Conservation (phyloP, 2,329 filamentous ascomycete species). For the Ambrosiella xylebori region DNA sequence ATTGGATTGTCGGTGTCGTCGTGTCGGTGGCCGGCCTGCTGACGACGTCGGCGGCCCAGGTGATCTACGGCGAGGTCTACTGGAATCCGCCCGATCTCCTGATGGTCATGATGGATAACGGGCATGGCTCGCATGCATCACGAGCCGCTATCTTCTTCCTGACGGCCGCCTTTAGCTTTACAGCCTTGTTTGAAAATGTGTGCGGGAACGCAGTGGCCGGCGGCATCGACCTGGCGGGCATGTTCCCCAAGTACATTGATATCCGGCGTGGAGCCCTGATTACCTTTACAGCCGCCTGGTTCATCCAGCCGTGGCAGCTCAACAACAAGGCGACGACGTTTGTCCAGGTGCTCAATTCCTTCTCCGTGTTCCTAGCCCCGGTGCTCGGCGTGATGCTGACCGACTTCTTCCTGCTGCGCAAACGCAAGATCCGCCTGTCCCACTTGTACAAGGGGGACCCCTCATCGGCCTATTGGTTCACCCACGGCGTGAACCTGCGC, state of each 20-base stretch:
- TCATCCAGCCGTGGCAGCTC: constrained; percentile 19
- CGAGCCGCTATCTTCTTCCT: constrained; percentile 19
- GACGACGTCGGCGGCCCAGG: constrained; percentile 17
- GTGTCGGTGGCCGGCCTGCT: constrained; percentile 17
- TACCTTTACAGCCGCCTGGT: constrained; percentile 16
- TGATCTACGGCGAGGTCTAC: constrained; percentile 14
- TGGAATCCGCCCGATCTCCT: constrained; percentile 14
- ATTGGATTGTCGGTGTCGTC: constrained; percentile 18
- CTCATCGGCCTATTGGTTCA: constrained; percentile 24
- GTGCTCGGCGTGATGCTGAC: constrained; percentile 19
- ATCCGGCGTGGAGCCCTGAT: constrained; percentile 18
- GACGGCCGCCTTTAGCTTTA: constrained; percentile 16
- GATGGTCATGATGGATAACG: constrained; percentile 18
- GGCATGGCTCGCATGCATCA: constrained; percentile 13
- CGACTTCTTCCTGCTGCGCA: constrained; percentile 20
- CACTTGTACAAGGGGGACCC: constrained; percentile 21
- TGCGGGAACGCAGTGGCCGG: constrained; percentile 18
- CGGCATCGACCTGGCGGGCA: constrained; percentile 18
- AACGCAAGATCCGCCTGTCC: constrained; percentile 21
- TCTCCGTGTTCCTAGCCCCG: constrained; percentile 19
- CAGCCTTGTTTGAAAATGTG: constrained; percentile 18
- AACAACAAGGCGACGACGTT: constrained; percentile 18
- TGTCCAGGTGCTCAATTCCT: constrained; percentile 17
- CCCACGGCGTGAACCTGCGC: constrained; percentile 21
- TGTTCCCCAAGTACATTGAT: constrained; percentile 18